A percentile compares a stretch with the other conserved stretches of the same genome.
Conservation (phyloP, 2,329 filamentous ascomycete species). For the Botrytis aclada region DNA sequence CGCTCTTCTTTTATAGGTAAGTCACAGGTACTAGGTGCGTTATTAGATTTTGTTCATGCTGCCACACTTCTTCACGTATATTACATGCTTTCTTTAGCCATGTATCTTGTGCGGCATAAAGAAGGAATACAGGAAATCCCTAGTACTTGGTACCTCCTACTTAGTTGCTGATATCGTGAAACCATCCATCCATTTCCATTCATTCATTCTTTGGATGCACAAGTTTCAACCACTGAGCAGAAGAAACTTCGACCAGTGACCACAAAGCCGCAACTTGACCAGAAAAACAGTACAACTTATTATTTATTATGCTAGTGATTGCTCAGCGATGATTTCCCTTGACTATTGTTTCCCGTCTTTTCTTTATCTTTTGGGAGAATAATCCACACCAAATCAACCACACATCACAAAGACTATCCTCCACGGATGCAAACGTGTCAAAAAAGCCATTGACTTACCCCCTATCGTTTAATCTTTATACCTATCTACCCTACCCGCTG, state of each 20-base stretch:
- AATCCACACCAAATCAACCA: no score
- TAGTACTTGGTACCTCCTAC: background rate
- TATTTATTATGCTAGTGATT: background rate
- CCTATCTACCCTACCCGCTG: background rate
- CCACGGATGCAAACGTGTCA: no score
- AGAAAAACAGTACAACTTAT: background rate
- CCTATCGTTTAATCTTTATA: background rate
- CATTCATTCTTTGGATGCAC: background rate
- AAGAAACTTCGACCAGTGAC: slow-evolving; percentile 4
- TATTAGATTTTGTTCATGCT: background rate
- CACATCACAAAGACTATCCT: background rate
- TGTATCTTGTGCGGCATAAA: background rate
- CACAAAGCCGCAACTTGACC: background rate
- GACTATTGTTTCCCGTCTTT: background rate
- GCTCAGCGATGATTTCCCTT: background rate
- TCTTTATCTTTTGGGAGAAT: background rate
- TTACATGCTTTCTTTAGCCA: background rate
- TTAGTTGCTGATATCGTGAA: background rate
- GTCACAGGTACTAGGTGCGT: background rate
- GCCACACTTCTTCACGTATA: background rate
- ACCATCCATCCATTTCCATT: background rate
- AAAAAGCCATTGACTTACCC: background rate
- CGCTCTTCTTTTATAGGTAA: background rate
- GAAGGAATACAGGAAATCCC: background rate
- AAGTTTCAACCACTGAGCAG: background rate